Conservation (phyloP, 1,139 yeast species). For the Debaryomyces sp. region DNA sequence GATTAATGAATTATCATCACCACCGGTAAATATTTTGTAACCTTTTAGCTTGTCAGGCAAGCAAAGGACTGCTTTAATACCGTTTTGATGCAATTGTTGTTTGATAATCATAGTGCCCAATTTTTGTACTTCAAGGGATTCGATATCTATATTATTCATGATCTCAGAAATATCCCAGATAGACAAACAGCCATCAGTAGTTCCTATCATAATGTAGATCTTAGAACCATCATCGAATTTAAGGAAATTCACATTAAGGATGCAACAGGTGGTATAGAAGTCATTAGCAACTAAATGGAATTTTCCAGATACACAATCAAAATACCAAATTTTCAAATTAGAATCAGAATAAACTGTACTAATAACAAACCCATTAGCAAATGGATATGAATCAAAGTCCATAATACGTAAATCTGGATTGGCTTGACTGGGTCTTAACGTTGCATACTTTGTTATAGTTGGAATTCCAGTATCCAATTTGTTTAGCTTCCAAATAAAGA, state of each 20-base stretch:
- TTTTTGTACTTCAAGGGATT: constrained; percentile 3
- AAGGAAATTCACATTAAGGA: constrained; percentile 61
- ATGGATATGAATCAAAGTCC: constrained; percentile 64
- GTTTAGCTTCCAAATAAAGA: constrained; percentile 71
- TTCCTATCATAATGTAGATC: constrained; percentile 52
- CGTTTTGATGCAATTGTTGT: constrained; percentile 77
- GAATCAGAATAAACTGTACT: constrained; percentile 87
- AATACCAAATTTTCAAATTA: constrained; percentile 65
- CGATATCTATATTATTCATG: background rate
- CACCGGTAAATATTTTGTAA: constrained; percentile 66
- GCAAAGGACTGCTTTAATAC: constrained; percentile 59
- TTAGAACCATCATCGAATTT: constrained; percentile 24
- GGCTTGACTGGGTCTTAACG: constrained; percentile 50
- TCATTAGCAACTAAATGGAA: constrained; percentile 53
- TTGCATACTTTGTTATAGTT: constrained; percentile 45
- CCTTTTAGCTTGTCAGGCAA: constrained; percentile 15
- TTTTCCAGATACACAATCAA: constrained; percentile 31
- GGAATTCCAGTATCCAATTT: constrained; percentile 35
- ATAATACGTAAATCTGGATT: constrained; percentile 85
- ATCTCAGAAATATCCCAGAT: constrained; percentile 54
- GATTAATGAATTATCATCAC: constrained; percentile 84
- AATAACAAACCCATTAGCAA: constrained; percentile 49
- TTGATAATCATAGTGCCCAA: constrained; percentile 36
- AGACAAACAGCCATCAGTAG: constrained; percentile 83
- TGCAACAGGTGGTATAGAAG: constrained; percentile 72